These are phyloP conservation scores for Xylaria flabelliformis DNA, from an alignment of 495 filamentous ascomycete species.

Conservation along the genomic window DNA sequence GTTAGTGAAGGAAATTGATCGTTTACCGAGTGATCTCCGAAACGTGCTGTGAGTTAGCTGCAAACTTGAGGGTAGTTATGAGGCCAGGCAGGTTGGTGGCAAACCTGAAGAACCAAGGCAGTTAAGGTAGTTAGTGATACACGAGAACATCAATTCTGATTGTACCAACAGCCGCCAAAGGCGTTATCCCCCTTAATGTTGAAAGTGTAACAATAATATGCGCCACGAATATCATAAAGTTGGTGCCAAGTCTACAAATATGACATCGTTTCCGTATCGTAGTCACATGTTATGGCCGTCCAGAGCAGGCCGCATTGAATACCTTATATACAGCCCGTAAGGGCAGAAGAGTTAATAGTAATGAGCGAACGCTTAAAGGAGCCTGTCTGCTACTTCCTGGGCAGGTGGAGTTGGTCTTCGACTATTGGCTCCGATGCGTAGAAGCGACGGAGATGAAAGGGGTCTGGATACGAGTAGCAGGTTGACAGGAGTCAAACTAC, in stretches of 20 bases:
- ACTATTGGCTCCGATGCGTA: neutral
- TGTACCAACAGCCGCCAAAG: constrained; percentile 6
- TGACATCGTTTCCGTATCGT: constrained; percentile 9
- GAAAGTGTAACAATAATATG: constrained; percentile 13
- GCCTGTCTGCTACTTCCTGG: neutral
- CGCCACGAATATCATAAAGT: constrained; percentile 8
- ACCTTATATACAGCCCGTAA: neutral
- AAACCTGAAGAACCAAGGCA: neutral
- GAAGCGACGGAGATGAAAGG: constrained; percentile 1
- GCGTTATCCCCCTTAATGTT: neutral
- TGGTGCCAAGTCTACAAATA: constrained; percentile 6
- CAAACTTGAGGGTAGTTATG: neutral
- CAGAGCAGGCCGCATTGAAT: constrained; percentile 8
- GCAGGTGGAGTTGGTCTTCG: neutral
- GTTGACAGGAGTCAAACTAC: neutral
- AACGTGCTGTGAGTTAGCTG: neutral
- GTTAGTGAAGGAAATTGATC: neutral
- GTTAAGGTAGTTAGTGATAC: constrained; percentile 6
- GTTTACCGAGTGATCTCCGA: neutral
- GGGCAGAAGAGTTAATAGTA: neutral
- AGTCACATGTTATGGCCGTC: constrained; percentile 2
- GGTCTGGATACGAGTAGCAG: neutral
- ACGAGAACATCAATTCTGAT: neutral
- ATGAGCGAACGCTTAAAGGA: neutral
- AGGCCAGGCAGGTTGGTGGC: constrained; percentile 3